Evolutionary conservation across 192 early-diverging fungal genomes (phyloP).

Genomic region (Ramicandelaber brevisporus): DNA sequence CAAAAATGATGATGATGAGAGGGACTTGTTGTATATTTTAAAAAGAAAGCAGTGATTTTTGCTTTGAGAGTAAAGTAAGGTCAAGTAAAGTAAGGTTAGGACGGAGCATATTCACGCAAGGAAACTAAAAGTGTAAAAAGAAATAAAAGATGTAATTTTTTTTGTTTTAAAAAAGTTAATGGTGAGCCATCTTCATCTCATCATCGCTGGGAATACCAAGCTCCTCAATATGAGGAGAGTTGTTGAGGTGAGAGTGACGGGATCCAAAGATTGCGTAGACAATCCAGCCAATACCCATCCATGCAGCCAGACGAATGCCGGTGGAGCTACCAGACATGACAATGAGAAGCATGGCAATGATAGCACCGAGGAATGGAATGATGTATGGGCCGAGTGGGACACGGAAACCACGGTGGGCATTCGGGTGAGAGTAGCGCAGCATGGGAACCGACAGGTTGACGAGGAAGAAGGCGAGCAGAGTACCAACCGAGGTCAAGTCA

Average conservation of each 20-base stretch:
- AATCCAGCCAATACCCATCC: slow-evolving; percentile 52
- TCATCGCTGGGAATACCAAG: too few relatives aligned
- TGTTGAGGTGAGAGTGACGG: slow-evolving; percentile 32
- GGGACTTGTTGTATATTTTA: too few relatives aligned
- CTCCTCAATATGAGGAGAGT: too few relatives aligned
- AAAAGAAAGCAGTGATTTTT: too few relatives aligned
- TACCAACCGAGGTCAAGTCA: slow-evolving; percentile 66
- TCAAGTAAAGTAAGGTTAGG: too few relatives aligned
- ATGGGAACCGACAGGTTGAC: slow-evolving; percentile 54
- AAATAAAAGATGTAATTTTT: too few relatives aligned
- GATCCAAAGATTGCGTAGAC: slow-evolving; percentile 47
- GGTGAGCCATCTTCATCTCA: too few relatives aligned
- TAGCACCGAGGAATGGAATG: slow-evolving; percentile 34
- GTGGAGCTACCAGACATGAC: slow-evolving; percentile 32
- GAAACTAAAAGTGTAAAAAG: too few relatives aligned
- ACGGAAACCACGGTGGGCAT: slow-evolving; percentile 36
- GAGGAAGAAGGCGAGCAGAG: slow-evolving; percentile 60
- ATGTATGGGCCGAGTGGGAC: slow-evolving; percentile 38
- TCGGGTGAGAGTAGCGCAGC: slow-evolving; percentile 44
- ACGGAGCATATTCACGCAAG: too few relatives aligned
- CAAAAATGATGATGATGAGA: too few relatives aligned
- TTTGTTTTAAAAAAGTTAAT: too few relatives aligned
- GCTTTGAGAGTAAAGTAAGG: too few relatives aligned
- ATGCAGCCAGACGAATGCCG: slow-evolving; percentile 46
- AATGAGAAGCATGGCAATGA: slow-evolving; percentile 31